Evolutionary conservation across 495 filamentous ascomycete genomes (phyloP).

Genomic region (Parathielavia hyrcaniae): DNA sequence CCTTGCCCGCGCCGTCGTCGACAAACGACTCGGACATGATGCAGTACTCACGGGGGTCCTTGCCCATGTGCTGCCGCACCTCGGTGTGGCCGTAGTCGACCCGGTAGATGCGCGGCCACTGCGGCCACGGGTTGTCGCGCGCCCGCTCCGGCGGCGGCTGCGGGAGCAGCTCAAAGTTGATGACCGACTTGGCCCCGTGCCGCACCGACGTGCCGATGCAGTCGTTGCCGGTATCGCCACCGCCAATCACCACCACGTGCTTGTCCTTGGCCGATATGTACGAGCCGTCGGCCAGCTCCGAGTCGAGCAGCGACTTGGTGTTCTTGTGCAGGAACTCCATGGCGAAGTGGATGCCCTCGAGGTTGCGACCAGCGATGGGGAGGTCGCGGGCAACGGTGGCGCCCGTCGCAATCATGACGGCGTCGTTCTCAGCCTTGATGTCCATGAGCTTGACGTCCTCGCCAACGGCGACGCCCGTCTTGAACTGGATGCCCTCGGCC

Average conservation of each 20-base stretch:
- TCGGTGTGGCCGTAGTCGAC: conserved; percentile 97
- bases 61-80: conserved; percentile 95
- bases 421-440: conserved; percentile 70
- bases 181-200: conserved; percentile 92
- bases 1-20: conserved; percentile 78
- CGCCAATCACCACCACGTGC: conserved; percentile 95
- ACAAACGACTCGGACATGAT: conserved; percentile 99
- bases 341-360: conserved; percentile 92
- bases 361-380: conserved; percentile 82
- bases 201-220: conserved; percentile 98
- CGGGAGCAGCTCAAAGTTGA: conserved; percentile 95
- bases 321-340: conserved; percentile 99
- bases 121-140: conserved; percentile 97
- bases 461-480: conserved; percentile 70
- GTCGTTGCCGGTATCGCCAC: conserved; percentile 98
- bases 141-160: conserved; percentile 92
- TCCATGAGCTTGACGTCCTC: conserved; percentile 71
- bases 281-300: conserved; percentile 71
- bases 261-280: conserved; percentile 98
- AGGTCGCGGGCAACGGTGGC: conserved; percentile 95
- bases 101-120: conserved; percentile 98
- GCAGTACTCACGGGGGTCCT: conserved; percentile 96
- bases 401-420: conserved; percentile 93
- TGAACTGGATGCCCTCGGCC: conserved; percentile 80
- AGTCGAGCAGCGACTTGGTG: conserved; percentile 97